phyloP scores from a whole-genome alignment of 169 alveolate genomes.

The Plasmodium falciparum region DNA sequence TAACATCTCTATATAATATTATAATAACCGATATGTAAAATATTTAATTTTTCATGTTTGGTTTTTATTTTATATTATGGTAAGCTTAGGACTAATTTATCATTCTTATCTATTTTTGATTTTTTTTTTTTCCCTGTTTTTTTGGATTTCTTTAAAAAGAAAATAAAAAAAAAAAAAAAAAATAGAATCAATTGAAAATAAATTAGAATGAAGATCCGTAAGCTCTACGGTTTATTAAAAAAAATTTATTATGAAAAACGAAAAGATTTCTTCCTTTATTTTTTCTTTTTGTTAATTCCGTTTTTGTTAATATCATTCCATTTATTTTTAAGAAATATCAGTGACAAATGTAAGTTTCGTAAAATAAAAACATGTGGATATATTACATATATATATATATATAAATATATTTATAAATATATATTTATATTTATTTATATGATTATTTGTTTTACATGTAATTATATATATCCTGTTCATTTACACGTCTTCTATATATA shows the following conservation, averaged over 20 bases:
- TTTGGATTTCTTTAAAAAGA: background rate
- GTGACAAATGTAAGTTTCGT: conserved; percentile 59
- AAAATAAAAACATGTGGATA: background rate
- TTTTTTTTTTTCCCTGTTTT: conserved; percentile 1
- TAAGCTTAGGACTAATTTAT: too few species aligned
- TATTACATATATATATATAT: background rate
- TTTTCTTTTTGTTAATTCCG: conserved; percentile 70
- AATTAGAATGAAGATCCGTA: conserved; percentile 63
- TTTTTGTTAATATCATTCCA: conserved; percentile 56
- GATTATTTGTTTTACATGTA: background rate
- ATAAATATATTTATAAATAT: background rate
- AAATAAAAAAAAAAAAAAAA: background rate
- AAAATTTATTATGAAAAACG: conserved; percentile 66
- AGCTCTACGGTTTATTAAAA: conserved; percentile 50
- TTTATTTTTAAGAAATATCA: conserved; percentile 43
- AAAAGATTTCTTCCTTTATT: conserved; percentile 48
- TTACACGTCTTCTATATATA: too few species aligned
- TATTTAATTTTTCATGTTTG: too few species aligned
- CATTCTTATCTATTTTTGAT: background rate
- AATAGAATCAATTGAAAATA: conserved; percentile 2
- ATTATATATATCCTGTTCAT: too few species aligned
- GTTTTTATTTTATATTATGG: too few species aligned
- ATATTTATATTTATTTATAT: background rate
- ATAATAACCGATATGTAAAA: too few species aligned
- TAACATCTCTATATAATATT: too few species aligned